Percentiles rank a stretch among this genome's conserved stretches.
Evolutionary conservation across 805 yeast species (phyloP).

Genomic region (Saccharomycopsis schoenii): DNA sequence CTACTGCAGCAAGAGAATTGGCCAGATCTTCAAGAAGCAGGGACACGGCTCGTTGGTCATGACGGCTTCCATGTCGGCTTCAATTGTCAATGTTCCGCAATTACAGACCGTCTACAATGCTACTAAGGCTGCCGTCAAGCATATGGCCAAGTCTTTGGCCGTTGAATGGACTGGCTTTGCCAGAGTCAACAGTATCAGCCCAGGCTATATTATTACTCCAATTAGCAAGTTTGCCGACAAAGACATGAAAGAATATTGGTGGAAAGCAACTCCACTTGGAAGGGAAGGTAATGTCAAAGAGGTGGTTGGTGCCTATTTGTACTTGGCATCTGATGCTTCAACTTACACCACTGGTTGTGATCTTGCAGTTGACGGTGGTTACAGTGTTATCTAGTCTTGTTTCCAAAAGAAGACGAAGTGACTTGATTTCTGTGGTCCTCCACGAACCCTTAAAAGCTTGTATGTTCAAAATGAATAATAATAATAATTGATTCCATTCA

Average conservation of each 20-base stretch:
- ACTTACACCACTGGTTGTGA: slow-evolving; percentile 41
- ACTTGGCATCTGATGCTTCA: slow-evolving; percentile 42
- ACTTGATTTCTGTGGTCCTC: background rate
- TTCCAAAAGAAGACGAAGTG: no score
- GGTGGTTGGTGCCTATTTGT: slow-evolving; percentile 43
- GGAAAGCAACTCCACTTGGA: slow-evolving; percentile 32
- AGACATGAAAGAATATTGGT: slow-evolving; percentile 25
- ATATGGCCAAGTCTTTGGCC: slow-evolving; percentile 68
- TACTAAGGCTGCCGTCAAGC: slow-evolving; percentile 76
- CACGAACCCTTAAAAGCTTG: no score
- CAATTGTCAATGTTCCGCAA: slow-evolving; percentile 80
- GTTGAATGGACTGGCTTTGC: slow-evolving; percentile 78
- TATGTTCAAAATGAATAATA: no score
- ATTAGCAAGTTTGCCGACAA: slow-evolving; percentile 26
- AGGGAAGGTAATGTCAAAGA: slow-evolving; percentile 40
- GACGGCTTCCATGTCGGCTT: slow-evolving; percentile 87
- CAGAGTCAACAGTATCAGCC: slow-evolving; percentile 41
- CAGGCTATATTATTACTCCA: slow-evolving; percentile 43
- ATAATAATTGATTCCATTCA: no score
- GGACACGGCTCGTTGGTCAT: slow-evolving; percentile 70
- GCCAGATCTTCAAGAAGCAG: slow-evolving; percentile 57
- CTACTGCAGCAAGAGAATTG: slow-evolving; percentile 68
- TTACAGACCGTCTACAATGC: slow-evolving; percentile 80
- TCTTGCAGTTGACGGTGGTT: slow-evolving; percentile 42
- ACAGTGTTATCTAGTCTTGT: slow-evolving; percentile 18